Percentiles rank a stretch among this genome's conserved stretches.
phyloP scores from a whole-genome alignment of 164 flowering plant genomes.

The Annona squamosa region DNA sequence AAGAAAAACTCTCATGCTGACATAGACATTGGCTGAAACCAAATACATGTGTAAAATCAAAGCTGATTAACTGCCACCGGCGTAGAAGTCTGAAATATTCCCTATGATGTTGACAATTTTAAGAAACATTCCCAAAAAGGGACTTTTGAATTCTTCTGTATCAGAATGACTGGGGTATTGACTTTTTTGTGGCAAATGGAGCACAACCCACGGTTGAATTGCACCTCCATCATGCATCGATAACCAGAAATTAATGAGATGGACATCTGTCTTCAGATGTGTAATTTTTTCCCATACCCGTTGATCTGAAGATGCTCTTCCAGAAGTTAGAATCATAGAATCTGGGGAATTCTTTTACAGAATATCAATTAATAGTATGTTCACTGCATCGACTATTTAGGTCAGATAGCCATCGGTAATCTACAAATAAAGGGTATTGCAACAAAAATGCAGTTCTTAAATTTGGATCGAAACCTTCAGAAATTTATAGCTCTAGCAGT shows the following conservation, averaged over 20 bases:
- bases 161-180: not conserved
- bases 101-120: not conserved
- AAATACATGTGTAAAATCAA: not conserved
- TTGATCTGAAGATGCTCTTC: not conserved
- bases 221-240: not conserved
- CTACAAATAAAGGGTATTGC: too few species aligned
- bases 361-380: not conserved
- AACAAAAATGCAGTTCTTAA: too few species aligned
- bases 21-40: not conserved
- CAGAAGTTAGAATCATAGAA: not conserved
- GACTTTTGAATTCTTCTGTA: too few species aligned
- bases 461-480: too few species aligned
- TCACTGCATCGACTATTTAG: not conserved
- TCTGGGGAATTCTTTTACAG: not conserved
- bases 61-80: not conserved
- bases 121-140: too few species aligned
- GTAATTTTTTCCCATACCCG: too few species aligned
- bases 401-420: too few species aligned
- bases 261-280: too few species aligned
- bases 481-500: too few species aligned
- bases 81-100: not conserved
- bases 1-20: not conserved
- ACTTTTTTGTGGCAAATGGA: too few species aligned
- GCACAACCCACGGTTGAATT: not conserved
- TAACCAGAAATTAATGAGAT: not conserved